phyloP scores from a whole-genome alignment of 2,329 filamentous ascomycete species.

The Emergomyces orientalis region DNA sequence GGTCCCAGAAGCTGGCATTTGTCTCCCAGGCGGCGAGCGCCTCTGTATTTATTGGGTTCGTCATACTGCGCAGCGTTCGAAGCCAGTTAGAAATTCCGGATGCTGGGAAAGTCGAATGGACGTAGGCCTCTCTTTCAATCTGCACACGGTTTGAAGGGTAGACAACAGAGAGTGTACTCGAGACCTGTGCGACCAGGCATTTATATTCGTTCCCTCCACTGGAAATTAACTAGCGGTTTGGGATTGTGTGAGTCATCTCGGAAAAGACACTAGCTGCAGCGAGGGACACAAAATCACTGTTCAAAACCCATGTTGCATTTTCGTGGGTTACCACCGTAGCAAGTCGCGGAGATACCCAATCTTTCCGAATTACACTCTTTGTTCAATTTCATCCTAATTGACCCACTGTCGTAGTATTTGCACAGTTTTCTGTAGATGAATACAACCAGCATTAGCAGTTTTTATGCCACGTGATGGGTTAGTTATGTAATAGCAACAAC shows the following conservation, averaged over 20 bases:
- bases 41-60: constrained; percentile 5
- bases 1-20: constrained; percentile 39
- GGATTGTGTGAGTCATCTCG: neutral
- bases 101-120: neutral
- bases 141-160: neutral
- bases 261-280: neutral
- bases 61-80: neutral
- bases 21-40: constrained; percentile 29
- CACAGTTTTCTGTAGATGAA: neutral
- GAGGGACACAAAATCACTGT: too few relatives aligned
- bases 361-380: too few relatives aligned
- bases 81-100: neutral
- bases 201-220: too few relatives aligned
- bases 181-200: neutral
- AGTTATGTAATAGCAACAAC: neutral
- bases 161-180: neutral
- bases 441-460: too few relatives aligned
- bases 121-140: neutral
- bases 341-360: too few relatives aligned
- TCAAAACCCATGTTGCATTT: neutral
- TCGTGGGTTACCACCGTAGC: too few relatives aligned
- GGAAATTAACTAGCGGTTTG: too few relatives aligned
- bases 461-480: neutral
- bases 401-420: neutral
- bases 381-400: too few relatives aligned